phyloP scores from a whole-genome alignment of 2,329 filamentous ascomycete species.

The Rhexocercosporidium sp. region DNA sequence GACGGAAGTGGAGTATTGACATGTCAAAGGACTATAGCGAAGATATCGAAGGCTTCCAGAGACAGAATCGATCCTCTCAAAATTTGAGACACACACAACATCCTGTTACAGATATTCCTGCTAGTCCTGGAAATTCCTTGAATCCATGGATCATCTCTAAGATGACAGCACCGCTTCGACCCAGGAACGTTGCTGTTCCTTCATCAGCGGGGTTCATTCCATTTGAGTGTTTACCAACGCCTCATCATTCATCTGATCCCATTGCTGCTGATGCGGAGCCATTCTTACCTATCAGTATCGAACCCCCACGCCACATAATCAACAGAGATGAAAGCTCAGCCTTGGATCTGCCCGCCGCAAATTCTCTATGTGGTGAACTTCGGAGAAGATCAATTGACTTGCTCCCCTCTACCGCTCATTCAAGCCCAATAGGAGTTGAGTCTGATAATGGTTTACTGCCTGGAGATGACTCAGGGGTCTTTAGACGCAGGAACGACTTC shows the following conservation, averaged over 20 bases:
- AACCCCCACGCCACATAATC: constrained; percentile 7
- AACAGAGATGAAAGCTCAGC: constrained; percentile 14
- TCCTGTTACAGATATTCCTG: neutral
- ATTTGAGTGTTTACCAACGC: constrained; percentile 22
- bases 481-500: constrained; percentile 32
- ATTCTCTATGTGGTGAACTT: neutral
- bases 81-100: neutral
- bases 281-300: neutral
- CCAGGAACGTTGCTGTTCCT: neutral
- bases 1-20: constrained; percentile 45
- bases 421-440: neutral
- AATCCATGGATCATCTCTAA: constrained; percentile 51
- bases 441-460: constrained; percentile 21
- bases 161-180: constrained; percentile 39
- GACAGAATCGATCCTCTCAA: neutral
- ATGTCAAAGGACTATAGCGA: constrained; percentile 53
- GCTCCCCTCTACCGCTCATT: neutral
- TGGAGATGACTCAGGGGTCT: constrained; percentile 11
- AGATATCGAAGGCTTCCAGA: constrained; percentile 44
- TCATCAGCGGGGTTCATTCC: neutral
- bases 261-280: constrained; percentile 8
- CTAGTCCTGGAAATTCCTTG: constrained; percentile 26
- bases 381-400: neutral
- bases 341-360: neutral
- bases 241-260: constrained; percentile 27